Evolutionary conservation across 1,139 yeast genomes (phyloP).

Genomic region (Lizanozyma gosingica): DNA sequence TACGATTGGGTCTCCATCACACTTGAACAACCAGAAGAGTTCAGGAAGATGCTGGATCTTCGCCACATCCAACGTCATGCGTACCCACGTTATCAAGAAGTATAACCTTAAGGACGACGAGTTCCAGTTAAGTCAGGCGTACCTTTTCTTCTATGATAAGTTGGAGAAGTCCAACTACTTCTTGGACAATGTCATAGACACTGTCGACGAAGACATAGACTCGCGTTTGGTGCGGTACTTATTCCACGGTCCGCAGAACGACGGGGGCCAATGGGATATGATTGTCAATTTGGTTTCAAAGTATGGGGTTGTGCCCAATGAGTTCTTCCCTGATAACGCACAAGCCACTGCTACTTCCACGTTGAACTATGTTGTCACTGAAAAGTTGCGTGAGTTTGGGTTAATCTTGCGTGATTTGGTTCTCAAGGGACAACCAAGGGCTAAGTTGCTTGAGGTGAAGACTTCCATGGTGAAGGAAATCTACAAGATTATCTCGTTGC

Average conservation of each 20-base stretch:
- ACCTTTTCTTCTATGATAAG: conserved; percentile 65
- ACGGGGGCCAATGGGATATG: conserved; percentile 88
- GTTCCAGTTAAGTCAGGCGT: conserved; percentile 68
- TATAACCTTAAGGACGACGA: conserved; percentile 50
- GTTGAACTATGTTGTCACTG: conserved; percentile 53
- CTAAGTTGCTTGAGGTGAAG: conserved; percentile 25
- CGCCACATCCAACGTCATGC: conserved; percentile 67
- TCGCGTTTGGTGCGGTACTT: conserved; percentile 60
- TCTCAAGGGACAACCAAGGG: conserved; percentile 14
- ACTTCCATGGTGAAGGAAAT: conserved; percentile 47
- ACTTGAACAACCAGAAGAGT: conserved; percentile 56
- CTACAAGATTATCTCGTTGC: conserved; percentile 53
- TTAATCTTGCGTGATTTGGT: conserved; percentile 49
- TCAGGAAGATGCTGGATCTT: conserved; percentile 87
- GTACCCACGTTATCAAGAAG: conserved; percentile 53
- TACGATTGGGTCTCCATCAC: conserved; percentile 55
- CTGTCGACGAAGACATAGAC: conserved; percentile 54
- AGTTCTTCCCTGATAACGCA: conserved; percentile 60
- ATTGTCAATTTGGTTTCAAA: conserved; percentile 63
- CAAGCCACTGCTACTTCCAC: conserved; percentile 51
- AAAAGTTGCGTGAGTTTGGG: conserved; percentile 69
- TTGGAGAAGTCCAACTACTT: conserved; percentile 70
- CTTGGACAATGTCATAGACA: conserved; percentile 64
- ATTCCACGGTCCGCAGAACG: conserved; percentile 55
- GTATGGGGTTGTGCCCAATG: conserved; percentile 72